Evolutionary conservation across 2,329 filamentous ascomycete genomes (phyloP).

Genomic region (Fusarium torreyae): DNA sequence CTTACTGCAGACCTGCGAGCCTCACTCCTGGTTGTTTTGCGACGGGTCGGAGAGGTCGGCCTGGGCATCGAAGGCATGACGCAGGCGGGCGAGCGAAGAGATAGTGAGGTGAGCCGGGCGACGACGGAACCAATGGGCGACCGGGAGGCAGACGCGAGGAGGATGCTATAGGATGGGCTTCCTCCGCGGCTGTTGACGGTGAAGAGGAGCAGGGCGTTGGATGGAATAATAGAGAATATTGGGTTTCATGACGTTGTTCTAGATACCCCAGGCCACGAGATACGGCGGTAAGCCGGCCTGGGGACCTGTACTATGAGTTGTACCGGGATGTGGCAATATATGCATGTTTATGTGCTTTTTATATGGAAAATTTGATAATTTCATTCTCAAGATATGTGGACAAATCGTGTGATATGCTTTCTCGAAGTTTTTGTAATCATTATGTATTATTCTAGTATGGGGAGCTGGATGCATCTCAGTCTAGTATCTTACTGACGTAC

Average conservation of each 20-base stretch:
- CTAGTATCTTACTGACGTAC: constrained; percentile 62
- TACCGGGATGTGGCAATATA: constrained; percentile 43
- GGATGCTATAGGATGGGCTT: constrained; percentile 52
- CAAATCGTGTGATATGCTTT: neutral
- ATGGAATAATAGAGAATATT: constrained; percentile 51
- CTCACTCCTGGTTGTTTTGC: constrained; percentile 82
- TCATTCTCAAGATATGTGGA: neutral
- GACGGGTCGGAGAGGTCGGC: constrained; percentile 85
- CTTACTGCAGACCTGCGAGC: constrained; percentile 83
- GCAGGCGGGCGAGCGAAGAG: constrained; percentile 55
- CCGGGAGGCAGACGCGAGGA: constrained; percentile 55
- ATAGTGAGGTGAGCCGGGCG: constrained; percentile 58
- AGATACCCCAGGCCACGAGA: constrained; percentile 36
- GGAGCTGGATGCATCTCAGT: neutral
- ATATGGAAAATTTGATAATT: neutral
- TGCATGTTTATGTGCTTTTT: constrained; percentile 29
- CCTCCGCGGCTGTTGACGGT: constrained; percentile 26
- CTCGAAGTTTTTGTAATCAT: neutral
- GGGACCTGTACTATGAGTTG: constrained; percentile 45
- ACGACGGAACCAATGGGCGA: constrained; percentile 51
- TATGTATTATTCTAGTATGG: neutral
- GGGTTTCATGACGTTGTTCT: constrained; percentile 45
- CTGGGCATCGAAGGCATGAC: constrained; percentile 70
- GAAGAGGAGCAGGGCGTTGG: constrained; percentile 49
- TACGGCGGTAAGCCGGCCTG: constrained; percentile 31